Percentiles rank a stretch among this genome's conserved stretches.
These are phyloP conservation scores for Bipolaris cookei DNA, from an alignment of 2,329 filamentous ascomycete genomes.

Conservation along the genomic window DNA sequence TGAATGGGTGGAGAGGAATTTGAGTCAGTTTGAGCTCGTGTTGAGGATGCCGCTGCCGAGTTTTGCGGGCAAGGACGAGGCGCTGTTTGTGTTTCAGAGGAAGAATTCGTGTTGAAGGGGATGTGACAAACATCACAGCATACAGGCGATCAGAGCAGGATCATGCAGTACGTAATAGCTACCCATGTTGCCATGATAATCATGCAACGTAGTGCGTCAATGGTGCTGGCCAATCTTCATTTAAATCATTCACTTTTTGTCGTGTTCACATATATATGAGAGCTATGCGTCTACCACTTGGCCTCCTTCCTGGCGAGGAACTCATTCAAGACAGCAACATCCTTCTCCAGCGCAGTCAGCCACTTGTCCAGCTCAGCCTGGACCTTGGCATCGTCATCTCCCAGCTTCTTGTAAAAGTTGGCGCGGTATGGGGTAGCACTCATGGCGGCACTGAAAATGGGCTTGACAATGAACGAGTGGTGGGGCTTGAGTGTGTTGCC, in stretches of 20 bases:
- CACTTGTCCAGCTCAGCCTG: slow-evolving; percentile 70
- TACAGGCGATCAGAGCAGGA: not conserved
- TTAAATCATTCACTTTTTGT: not conserved
- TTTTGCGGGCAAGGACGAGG: slow-evolving; percentile 79
- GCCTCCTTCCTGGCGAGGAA: slow-evolving; percentile 54
- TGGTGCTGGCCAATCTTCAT: not conserved
- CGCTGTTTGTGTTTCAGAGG: slow-evolving; percentile 68
- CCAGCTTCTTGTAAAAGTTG: slow-evolving; percentile 91
- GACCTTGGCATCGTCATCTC: slow-evolving; percentile 68
- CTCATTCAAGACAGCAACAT: slow-evolving; percentile 75
- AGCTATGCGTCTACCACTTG: slow-evolving; percentile 35
- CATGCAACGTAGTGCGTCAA: not conserved
- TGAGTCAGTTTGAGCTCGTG: slow-evolving; percentile 64
- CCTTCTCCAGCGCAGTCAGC: slow-evolving; percentile 77
- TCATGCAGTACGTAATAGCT: not conserved
- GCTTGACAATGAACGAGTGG: slow-evolving; percentile 89
- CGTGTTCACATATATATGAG: not conserved
- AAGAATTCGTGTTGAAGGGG: slow-evolving; percentile 17
- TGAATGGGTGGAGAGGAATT: slow-evolving; percentile 67
- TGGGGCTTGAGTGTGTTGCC: slow-evolving; percentile 85
- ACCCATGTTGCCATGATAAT: not conserved
- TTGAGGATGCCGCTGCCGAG: slow-evolving; percentile 72
- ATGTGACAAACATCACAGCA: not conserved
- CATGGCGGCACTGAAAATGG: slow-evolving; percentile 93
- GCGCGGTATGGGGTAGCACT: slow-evolving; percentile 89